These are phyloP conservation scores for Coemansia sp. DNA, from an alignment of 192 early-diverging fungal genomes.

Conservation along the genomic window DNA sequence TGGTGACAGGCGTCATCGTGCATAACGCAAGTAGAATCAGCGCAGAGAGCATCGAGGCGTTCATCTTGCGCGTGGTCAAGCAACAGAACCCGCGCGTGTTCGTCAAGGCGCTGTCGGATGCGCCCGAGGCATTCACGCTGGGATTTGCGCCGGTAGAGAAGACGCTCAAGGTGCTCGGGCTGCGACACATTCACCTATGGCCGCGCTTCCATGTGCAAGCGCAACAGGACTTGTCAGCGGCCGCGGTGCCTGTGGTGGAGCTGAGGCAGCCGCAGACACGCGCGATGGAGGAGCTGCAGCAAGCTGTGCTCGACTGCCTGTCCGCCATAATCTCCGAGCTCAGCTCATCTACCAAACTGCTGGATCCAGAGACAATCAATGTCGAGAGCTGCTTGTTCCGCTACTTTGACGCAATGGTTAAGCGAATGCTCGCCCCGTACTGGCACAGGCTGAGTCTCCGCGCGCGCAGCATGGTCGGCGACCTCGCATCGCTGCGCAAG, in stretches of 20 bases:
- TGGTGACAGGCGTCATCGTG: conserved; percentile 82
- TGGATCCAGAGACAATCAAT: conserved; percentile 79
- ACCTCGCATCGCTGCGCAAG: conserved; percentile 70
- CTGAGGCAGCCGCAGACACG: conserved; percentile 73
- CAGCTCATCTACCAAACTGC: conserved; percentile 60
- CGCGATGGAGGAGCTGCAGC: conserved; percentile 82
- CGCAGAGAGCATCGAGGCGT: conserved; percentile 82
- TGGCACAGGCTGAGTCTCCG: conserved; percentile 81
- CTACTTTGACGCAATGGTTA: conserved; percentile 80
- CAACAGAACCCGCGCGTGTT: conserved; percentile 80
- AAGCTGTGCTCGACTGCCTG: conserved; percentile 81
- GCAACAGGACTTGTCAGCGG: conserved; percentile 55
- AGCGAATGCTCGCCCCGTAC: conserved; percentile 74
- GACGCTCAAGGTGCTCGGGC: conserved; percentile 73
- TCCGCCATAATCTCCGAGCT: conserved; percentile 75
- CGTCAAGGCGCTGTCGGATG: conserved; percentile 92
- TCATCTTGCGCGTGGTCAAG: conserved; percentile 80
- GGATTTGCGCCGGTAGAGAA: conserved; percentile 89
- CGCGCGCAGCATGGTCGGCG: conserved; percentile 72
- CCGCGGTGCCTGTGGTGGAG: conserved; percentile 66
- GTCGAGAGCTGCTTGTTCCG: conserved; percentile 84
- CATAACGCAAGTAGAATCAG: conserved; percentile 81
- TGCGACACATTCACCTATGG: conserved; percentile 85
- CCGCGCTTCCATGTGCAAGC: conserved; percentile 60
- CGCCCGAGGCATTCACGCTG: conserved; percentile 72